phyloP scores from a whole-genome alignment of 2,329 filamentous ascomycete species.

The Claviceps monticola region DNA sequence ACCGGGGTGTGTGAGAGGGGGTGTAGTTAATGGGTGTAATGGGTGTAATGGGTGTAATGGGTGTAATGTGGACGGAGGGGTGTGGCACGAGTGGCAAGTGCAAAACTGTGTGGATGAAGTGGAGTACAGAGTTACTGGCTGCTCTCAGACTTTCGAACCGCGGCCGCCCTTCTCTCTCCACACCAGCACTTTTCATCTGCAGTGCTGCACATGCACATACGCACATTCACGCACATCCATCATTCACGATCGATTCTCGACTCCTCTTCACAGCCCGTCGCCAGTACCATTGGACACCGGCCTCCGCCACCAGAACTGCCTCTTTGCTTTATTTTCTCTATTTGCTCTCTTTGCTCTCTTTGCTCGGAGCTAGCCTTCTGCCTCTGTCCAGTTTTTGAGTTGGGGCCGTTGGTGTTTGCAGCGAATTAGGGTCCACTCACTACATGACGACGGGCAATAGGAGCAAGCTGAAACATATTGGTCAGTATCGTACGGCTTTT shows the following conservation, averaged over 20 bases:
- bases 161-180: not conserved
- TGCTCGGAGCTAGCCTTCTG: too few species aligned
- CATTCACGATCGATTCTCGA: not conserved
- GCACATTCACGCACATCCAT: not conserved
- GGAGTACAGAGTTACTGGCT: not conserved
- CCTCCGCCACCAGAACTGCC: too few species aligned
- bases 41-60: too few species aligned
- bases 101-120: not conserved
- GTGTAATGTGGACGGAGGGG: too few species aligned
- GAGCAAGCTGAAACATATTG: not conserved
- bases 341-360: too few species aligned
- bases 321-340: too few species aligned
- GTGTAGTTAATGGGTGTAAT: too few species aligned
- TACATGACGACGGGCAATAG: not conserved
- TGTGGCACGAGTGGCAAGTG: not conserved
- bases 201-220: not conserved
- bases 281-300: not conserved
- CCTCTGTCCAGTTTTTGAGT: too few species aligned
- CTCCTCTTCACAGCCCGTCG: not conserved
- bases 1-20: not conserved
- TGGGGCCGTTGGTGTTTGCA: too few species aligned
- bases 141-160: not conserved
- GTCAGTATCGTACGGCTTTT: not conserved
- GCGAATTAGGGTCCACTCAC: too few species aligned
- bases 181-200: not conserved